phyloP scores from a whole-genome alignment of 2,329 filamentous ascomycete genomes.

The Incumbomyces delicatus region DNA sequence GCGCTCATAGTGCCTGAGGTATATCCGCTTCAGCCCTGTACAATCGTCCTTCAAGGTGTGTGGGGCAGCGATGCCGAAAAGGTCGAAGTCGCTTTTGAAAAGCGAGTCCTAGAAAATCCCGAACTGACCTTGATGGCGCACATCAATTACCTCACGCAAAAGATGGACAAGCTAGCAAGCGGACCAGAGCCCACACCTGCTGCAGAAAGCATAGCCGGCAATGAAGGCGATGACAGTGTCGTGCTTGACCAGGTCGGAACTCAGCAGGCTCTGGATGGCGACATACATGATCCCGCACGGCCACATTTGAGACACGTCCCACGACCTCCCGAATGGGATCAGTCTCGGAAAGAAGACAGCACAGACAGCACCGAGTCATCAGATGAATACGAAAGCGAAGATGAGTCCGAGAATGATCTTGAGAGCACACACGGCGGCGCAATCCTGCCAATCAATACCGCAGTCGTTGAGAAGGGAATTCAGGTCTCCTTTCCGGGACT shows the following conservation, averaged over 20 bases:
- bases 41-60: conserved; percentile 56
- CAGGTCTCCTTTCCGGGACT: conserved; percentile 68
- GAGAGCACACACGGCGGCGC: conserved; percentile 27
- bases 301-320: conserved; percentile 63
- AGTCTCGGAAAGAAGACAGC: conserved; percentile 24
- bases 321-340: conserved; percentile 66
- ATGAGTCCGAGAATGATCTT: conserved; percentile 23
- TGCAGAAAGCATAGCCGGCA: not conserved
- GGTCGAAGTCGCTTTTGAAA: conserved; percentile 56
- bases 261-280: conserved; percentile 13
- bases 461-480: conserved; percentile 44
- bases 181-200: conserved; percentile 31
- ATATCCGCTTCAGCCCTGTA: conserved; percentile 61
- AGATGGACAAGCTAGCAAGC: conserved; percentile 58
- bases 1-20: conserved; percentile 60
- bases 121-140: conserved; percentile 61
- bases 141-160: conserved; percentile 64
- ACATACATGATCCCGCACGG: conserved; percentile 32
- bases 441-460: conserved; percentile 39
- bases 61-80: conserved; percentile 50
- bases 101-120: conserved; percentile 47
- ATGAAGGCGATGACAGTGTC: not conserved
- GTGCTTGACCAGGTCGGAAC: not conserved
- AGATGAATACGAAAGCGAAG: conserved; percentile 36
- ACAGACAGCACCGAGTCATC: conserved; percentile 32